A percentile compares a stretch with the other conserved stretches of the same genome.
phyloP scores from a whole-genome alignment of 768 basidiomycete genomes.

The Sistotremastrum suecicum region DNA sequence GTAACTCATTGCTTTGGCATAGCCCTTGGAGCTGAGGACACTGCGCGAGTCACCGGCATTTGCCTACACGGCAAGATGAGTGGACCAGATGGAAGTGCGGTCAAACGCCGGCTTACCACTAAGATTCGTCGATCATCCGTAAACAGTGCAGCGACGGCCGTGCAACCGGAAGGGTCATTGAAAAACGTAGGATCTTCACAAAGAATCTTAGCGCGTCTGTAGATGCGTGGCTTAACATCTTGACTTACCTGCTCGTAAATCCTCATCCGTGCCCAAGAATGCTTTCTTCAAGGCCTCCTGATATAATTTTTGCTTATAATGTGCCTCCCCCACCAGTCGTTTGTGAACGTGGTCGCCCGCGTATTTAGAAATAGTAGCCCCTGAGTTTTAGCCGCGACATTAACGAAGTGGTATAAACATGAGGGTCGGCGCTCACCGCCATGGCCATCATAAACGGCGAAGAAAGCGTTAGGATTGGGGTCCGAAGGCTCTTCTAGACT shows the following conservation, averaged over 20 bases:
- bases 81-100: background rate
- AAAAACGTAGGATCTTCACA: constrained; percentile 66
- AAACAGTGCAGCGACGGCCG: constrained; percentile 79
- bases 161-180: constrained; percentile 91
- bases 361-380: constrained; percentile 72
- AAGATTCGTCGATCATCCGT: constrained; percentile 67
- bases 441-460: constrained; percentile 97
- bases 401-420: constrained; percentile 1
- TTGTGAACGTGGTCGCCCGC: constrained; percentile 77
- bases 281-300: constrained; percentile 70
- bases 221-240: background rate
- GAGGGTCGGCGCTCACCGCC: constrained; percentile 48
- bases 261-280: constrained; percentile 91
- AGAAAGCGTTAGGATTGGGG: constrained; percentile 49
- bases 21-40: constrained; percentile 73
- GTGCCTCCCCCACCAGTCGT: constrained; percentile 56
- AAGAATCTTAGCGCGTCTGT: constrained; percentile 3
- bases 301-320: constrained; percentile 59
- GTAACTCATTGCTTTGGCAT: constrained; percentile 76
- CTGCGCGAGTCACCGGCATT: constrained; percentile 96
- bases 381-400: constrained; percentile 23
- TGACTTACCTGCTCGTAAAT: constrained; percentile 64
- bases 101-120: constrained; percentile 38
- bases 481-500: constrained; percentile 32
- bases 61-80: constrained; percentile 40